These are phyloP conservation scores for Colletotrichum graminicola DNA, from an alignment of 2,329 filamentous ascomycete species.

Conservation along the genomic window DNA sequence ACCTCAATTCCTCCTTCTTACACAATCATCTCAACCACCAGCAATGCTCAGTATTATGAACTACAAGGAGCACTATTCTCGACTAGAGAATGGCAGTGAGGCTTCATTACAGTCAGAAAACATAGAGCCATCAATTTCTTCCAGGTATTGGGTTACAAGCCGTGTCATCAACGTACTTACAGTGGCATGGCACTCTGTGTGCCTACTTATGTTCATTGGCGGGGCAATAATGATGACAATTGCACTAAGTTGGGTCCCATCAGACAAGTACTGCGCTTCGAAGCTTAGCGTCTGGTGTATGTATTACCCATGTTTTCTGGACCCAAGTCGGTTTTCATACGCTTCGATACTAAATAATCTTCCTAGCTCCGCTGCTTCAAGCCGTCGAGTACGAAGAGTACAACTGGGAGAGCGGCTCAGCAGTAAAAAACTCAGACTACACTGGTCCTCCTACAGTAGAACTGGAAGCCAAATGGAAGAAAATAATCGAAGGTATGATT, in stretches of 20 bases:
- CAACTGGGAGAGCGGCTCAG: not conserved
- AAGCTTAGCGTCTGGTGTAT: conserved; percentile 26
- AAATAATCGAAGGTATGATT: not conserved
- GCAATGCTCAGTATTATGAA: not conserved
- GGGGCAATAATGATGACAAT: conserved; percentile 16
- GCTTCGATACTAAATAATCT: not conserved
- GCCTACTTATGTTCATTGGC: conserved; percentile 4
- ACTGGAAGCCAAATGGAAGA: conserved; percentile 23
- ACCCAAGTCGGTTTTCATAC: not conserved
- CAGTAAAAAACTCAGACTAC: not conserved
- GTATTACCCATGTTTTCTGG: not conserved
- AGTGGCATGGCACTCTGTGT: not conserved
- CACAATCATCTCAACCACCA: not conserved
- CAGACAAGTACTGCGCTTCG: conserved; percentile 16
- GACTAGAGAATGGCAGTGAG: not conserved
- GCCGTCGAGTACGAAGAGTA: conserved; percentile 24
- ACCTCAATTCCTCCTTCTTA: not conserved
- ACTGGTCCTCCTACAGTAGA: conserved; percentile 22
- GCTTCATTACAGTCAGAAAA: not conserved
- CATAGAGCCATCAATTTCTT: not conserved
- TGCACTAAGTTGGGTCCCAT: conserved; percentile 13
- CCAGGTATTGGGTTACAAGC: too few relatives aligned
- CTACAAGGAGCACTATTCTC: not conserved
- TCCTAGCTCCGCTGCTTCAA: conserved; percentile 11
- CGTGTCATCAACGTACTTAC: not conserved